These are phyloP conservation scores for Trichophyton mentagrophytes DNA, from an alignment of 2,329 filamentous ascomycete genomes.

Conservation along the genomic window DNA sequence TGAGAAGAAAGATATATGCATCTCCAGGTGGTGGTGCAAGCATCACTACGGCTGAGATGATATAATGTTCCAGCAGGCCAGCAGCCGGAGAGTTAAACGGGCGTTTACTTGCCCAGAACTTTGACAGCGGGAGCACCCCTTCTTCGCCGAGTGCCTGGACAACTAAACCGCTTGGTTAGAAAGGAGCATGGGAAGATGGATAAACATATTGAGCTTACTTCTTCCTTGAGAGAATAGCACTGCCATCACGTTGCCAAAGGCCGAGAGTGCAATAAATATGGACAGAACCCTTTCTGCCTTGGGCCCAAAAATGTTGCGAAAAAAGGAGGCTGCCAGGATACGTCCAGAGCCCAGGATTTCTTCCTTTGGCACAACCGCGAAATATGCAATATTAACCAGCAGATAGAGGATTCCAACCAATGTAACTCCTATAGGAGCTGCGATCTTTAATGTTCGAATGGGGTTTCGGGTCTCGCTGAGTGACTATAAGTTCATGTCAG, in stretches of 20 bases:
- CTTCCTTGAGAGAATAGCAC: slow-evolving; percentile 40
- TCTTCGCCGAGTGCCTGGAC: slow-evolving; percentile 54
- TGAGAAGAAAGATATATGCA: slow-evolving; percentile 51
- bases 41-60: slow-evolving; percentile 52
- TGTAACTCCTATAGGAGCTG: slow-evolving; percentile 43
- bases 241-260: slow-evolving; percentile 50
- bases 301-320: slow-evolving; percentile 47
- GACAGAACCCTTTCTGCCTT: slow-evolving; percentile 46
- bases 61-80: slow-evolving; percentile 49
- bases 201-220: slow-evolving; percentile 18
- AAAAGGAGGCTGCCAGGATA: slow-evolving; percentile 45
- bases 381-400: slow-evolving; percentile 47
- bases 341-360: slow-evolving; percentile 43
- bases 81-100: slow-evolving; percentile 54
- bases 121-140: slow-evolving; percentile 52
- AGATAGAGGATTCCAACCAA: slow-evolving; percentile 45
- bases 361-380: slow-evolving; percentile 45
- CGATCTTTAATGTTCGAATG: slow-evolving; percentile 45
- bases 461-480: slow-evolving; percentile 47
- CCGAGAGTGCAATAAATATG: slow-evolving; percentile 46
- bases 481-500: slow-evolving; percentile 19
- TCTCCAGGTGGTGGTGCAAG: slow-evolving; percentile 54
- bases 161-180: slow-evolving; percentile 16
- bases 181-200: neutral
- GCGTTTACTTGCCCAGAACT: slow-evolving; percentile 56